Conservation (phyloP, 2,329 filamentous ascomycete genomes). For the Diplodia seriata region DNA sequence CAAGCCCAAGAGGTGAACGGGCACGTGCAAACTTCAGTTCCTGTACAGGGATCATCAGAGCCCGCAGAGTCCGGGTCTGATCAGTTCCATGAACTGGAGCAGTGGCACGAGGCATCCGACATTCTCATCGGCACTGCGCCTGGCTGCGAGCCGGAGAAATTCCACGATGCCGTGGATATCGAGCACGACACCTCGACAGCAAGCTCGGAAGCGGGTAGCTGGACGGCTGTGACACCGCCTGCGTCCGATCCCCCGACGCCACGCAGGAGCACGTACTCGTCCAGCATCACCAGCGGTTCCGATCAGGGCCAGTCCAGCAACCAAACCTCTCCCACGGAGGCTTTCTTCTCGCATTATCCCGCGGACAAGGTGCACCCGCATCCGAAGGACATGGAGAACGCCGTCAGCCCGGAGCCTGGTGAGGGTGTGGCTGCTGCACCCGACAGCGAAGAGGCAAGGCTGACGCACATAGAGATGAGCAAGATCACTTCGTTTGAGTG, state of each 20-base stretch:
- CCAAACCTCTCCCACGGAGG: slow-evolving; percentile 7
- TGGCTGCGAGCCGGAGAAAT: slow-evolving; percentile 9
- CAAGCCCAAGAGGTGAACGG: neutral
- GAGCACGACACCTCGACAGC: neutral
- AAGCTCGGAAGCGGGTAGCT: slow-evolving; percentile 26
- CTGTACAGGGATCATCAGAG: neutral
- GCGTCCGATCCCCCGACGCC: slow-evolving; percentile 25
- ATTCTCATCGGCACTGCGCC: neutral
- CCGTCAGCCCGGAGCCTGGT: slow-evolving; percentile 43
- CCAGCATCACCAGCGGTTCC: slow-evolving; percentile 25
- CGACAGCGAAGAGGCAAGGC: slow-evolving; percentile 42
- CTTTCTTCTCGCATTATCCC: slow-evolving; percentile 10
- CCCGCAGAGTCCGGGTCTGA: neutral
- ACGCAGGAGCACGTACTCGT: slow-evolving; percentile 21
- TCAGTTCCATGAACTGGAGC: slow-evolving; percentile 15
- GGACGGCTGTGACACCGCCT: slow-evolving; percentile 27
- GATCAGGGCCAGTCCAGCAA: slow-evolving; percentile 33
- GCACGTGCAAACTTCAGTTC: slow-evolving; percentile 2
- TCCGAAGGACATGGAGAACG: slow-evolving; percentile 43
- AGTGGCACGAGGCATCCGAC: slow-evolving; percentile 29
- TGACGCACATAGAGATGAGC: slow-evolving; percentile 50
- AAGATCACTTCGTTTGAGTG: slow-evolving; percentile 40
- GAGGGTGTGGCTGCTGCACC: slow-evolving; percentile 47
- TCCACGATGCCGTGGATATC: slow-evolving; percentile 20
- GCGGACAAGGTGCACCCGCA: slow-evolving; percentile 43